Evolutionary conservation across 345 rosid genomes (phyloP).

Genomic region (Clarkia xantiana): DNA sequence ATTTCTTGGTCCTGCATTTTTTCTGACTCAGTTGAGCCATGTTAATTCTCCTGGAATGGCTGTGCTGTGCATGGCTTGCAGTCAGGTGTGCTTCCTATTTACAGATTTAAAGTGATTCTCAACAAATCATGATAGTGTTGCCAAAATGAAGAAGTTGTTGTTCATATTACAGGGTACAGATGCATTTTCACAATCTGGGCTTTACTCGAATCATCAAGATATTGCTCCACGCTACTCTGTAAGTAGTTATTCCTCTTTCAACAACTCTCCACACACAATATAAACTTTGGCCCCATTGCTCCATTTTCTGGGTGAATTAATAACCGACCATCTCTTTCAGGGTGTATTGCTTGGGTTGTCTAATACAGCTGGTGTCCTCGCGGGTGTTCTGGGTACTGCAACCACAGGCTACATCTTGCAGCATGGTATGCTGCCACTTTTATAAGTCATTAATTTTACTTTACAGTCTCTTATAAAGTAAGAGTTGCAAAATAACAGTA

Average conservation of each 20-base stretch:
- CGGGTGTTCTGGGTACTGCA: constrained; percentile 93
- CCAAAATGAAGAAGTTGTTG: neutral
- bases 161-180: constrained; percentile 43
- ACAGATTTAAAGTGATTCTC: neutral
- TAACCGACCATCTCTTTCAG: constrained; percentile 17
- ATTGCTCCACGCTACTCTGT: constrained; percentile 93
- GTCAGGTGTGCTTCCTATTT: constrained; percentile 42
- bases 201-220: constrained; percentile 92
- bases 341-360: constrained; percentile 89
- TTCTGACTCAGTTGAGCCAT: constrained; percentile 87
- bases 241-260: constrained; percentile 17
- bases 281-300: too few relatives aligned
- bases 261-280: too few relatives aligned
- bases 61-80: constrained; percentile 73
- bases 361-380: constrained; percentile 88
- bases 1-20: constrained; percentile 95
- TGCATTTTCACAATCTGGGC: constrained; percentile 93
- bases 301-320: too few relatives aligned
- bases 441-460: too few relatives aligned
- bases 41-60: constrained; percentile 82
- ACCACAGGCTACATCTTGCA: constrained; percentile 88
- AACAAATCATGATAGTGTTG: neutral
- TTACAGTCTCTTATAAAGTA: too few relatives aligned
- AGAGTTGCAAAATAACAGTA: too few relatives aligned
- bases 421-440: constrained; percentile 37